phyloP scores from a whole-genome alignment of 2,329 filamentous ascomycete genomes.

The Fusarium dlaminii region DNA sequence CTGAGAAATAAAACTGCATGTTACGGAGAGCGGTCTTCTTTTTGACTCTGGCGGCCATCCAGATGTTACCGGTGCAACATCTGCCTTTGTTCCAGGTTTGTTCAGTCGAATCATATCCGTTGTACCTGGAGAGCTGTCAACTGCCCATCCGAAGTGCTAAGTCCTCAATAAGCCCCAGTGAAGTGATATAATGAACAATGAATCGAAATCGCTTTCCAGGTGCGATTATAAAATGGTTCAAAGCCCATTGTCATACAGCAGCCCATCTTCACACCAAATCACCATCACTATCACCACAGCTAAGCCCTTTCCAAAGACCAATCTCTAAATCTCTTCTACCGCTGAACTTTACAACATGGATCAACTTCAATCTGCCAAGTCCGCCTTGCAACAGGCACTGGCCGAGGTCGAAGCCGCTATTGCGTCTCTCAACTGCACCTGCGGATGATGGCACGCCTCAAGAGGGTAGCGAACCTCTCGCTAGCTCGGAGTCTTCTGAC shows the following conservation, averaged over 20 bases:
- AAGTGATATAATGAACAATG: background rate
- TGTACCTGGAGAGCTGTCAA: background rate
- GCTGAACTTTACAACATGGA: background rate
- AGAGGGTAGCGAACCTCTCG: background rate
- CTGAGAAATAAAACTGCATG: background rate
- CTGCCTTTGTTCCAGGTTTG: background rate
- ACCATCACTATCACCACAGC: too few relatives aligned
- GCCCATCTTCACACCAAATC: background rate
- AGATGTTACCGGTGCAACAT: accelerated
- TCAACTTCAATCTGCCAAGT: background rate
- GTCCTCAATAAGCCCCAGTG: background rate
- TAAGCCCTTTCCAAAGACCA: background rate
- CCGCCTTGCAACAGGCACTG: background rate
- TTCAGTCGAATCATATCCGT: background rate
- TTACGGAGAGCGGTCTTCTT: background rate
- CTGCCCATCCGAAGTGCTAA: background rate
- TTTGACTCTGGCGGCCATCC: accelerated
- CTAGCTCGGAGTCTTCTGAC: background rate
- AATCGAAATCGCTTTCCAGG: accelerated
- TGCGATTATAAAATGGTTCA: background rate
- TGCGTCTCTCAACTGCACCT: background rate
- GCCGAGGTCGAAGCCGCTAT: background rate
- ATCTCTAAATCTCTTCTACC: background rate
- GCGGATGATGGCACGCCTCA: too few relatives aligned
- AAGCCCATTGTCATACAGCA: background rate